Conservation (phyloP, 1,139 yeast genomes). For the Zhuliangozyma parablackwelliae region DNA sequence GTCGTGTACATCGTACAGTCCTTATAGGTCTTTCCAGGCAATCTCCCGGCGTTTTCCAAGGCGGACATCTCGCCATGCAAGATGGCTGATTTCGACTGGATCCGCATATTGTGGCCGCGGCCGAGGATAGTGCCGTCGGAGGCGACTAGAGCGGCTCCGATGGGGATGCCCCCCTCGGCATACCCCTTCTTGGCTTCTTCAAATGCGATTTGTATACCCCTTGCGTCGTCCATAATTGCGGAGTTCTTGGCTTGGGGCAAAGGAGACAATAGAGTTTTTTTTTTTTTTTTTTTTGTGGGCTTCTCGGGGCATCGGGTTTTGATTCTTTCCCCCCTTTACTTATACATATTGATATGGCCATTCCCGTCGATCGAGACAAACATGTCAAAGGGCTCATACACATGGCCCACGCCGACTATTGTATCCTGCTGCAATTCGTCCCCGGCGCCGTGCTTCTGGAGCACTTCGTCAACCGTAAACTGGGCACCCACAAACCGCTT, state of each 20-base stretch:
- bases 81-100: slow-evolving; percentile 75
- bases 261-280: too few species aligned
- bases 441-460: neutral
- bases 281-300: too few species aligned
- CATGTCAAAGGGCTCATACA: slow-evolving; percentile 54
- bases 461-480: slow-evolving; percentile 10
- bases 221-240: slow-evolving; percentile 49
- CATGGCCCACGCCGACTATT: slow-evolving; percentile 39
- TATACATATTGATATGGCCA: slow-evolving; percentile 58
- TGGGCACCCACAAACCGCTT: slow-evolving; percentile 4
- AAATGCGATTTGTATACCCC: slow-evolving; percentile 65
- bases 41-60: slow-evolving; percentile 84
- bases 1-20: slow-evolving; percentile 84
- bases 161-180: slow-evolving; percentile 89
- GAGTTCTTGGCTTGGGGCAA: too few species aligned
- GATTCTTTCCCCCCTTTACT: slow-evolving; percentile 15
- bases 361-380: slow-evolving; percentile 59
- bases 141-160: slow-evolving; percentile 71
- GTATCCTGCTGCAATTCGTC: too few species aligned
- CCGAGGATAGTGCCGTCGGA: slow-evolving; percentile 81
- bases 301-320: too few species aligned
- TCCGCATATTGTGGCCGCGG: slow-evolving; percentile 82
- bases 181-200: slow-evolving; percentile 68
- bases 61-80: slow-evolving; percentile 90
- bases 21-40: slow-evolving; percentile 63